These are phyloP conservation scores for Purshia tridentata DNA, from an alignment of 306 rosid genomes.

Conservation along the genomic window DNA sequence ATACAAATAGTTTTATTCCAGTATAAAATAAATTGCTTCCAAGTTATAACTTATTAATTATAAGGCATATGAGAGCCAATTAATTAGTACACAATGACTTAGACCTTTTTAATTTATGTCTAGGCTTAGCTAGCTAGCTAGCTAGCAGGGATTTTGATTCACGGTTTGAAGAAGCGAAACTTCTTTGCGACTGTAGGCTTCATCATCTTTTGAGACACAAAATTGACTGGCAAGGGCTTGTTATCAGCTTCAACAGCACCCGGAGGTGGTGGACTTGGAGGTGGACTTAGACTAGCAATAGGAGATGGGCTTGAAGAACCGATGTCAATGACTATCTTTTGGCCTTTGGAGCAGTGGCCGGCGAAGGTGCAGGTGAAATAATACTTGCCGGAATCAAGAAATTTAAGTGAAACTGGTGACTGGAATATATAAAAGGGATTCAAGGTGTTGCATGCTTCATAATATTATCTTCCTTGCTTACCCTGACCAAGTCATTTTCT, in stretches of 20 bases:
- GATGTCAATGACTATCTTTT: slow-evolving; percentile 46
- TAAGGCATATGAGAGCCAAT: too few species aligned
- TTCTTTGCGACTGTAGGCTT: too few species aligned
- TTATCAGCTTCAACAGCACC: too few species aligned
- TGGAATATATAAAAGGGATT: not conserved
- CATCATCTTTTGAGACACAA: not conserved
- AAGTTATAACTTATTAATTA: too few species aligned
- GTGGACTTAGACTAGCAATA: slow-evolving; percentile 2
- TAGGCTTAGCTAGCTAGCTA: too few species aligned
- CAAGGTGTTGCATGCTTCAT: not conserved
- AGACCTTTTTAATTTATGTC: too few species aligned
- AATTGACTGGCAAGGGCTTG: not conserved
- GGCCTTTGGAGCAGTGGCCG: slow-evolving; percentile 48
- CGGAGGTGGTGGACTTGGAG: too few species aligned
- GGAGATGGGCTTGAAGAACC: not conserved
- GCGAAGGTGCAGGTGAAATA: slow-evolving; percentile 36
- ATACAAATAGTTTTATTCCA: too few species aligned
- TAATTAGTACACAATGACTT: too few species aligned
- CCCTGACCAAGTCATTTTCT: slow-evolving; percentile 4
- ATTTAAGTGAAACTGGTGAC: slow-evolving; percentile 24
- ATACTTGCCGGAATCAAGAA: slow-evolving; percentile 6
- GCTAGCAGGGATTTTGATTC: too few species aligned
- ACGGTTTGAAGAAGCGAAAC: too few species aligned
- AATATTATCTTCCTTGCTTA: slow-evolving; percentile 17
- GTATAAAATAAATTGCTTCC: too few species aligned